These are phyloP conservation scores for Camelina neglecta DNA, from an alignment of 345 rosid species.

Conservation along the genomic window DNA sequence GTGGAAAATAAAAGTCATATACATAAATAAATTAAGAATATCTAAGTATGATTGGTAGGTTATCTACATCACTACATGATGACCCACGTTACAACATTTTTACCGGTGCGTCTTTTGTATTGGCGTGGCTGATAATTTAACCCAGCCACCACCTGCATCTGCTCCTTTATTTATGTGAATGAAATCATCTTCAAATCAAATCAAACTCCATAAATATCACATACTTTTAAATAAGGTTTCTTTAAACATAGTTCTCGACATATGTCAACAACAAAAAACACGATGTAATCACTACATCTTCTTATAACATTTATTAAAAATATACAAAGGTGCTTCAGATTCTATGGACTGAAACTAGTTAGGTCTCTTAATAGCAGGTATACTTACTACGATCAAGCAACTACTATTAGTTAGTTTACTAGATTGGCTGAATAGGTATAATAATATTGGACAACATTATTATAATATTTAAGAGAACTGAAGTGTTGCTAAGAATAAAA, in stretches of 20 bases:
- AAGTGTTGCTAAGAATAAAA: not conserved
- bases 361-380: not conserved
- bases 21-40: slow-evolving; percentile 1
- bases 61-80: slow-evolving; percentile 32
- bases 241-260: not conserved
- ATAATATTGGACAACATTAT: not conserved
- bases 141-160: slow-evolving; percentile 20
- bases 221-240: not conserved
- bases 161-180: slow-evolving; percentile 3
- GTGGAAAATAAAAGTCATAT: not conserved
- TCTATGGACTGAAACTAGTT: not conserved
- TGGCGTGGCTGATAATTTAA: slow-evolving; percentile 33
- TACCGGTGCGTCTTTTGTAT: slow-evolving; percentile 25
- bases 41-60: slow-evolving; percentile 40
- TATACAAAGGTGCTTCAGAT: not conserved
- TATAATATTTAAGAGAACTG: not conserved
- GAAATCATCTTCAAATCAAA: slow-evolving; percentile 6
- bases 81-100: slow-evolving; percentile 11
- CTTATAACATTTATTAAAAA: not conserved
- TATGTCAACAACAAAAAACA: not conserved
- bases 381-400: not conserved
- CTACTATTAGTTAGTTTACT: not conserved
- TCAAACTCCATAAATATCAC: slow-evolving; percentile 6
- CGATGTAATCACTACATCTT: not conserved
- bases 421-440: not conserved